Evolutionary conservation across 2,329 filamentous ascomycete genomes (phyloP), one percentile per base, ranked within the genome.

Genomic region (Diplodia intermedia): DNA sequence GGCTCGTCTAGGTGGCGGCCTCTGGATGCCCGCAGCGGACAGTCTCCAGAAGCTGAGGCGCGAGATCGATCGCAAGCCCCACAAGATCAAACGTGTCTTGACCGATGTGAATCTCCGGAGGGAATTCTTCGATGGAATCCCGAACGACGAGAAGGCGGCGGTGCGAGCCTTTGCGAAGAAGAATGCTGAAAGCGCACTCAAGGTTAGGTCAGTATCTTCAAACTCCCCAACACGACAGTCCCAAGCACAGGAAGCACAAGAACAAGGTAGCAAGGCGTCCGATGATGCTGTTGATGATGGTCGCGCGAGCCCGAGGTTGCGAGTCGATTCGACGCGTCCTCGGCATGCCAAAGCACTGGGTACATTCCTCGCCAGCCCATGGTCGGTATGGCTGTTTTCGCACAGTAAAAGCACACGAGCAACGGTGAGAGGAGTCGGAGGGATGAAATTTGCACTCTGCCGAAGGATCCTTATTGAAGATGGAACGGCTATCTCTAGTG

Each of bases 101-200:
- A 85, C 83, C 68, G 84, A 89, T 60, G 82, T 85, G 20, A 79
- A 78, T 0, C 86, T 95, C 75, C 86, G 88, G 69, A 83, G 83
- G 66, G 84, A 84, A 6, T 94, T 94, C 76, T 85, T 94, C 57
- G 85, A 85, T 1, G 83, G 83, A 4, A 80, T 83, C 23, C 78
- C 82, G 66, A 82, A 84, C 62, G 83, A 87, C 66, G 84, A 88
- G 69, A 84, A 86, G 69, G 86, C 86, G 60, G 89, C 85, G 20
- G 78, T 95, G 5, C 84, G 87, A 71, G 90, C 90, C 0, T 97
- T 97, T 26, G 84, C 82, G 18, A 73, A 74, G 53, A 82, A 85
- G 72, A 97, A 97, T 74, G 82, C 86, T 71, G 87, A 89, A 69
- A 90, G 88, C 70, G 92, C 93, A 15, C 83, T 97, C 62, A 97